These are phyloP conservation scores for Catharanthus roseus DNA, from an alignment of 257 asterid genomes.

Conservation along the genomic window DNA sequence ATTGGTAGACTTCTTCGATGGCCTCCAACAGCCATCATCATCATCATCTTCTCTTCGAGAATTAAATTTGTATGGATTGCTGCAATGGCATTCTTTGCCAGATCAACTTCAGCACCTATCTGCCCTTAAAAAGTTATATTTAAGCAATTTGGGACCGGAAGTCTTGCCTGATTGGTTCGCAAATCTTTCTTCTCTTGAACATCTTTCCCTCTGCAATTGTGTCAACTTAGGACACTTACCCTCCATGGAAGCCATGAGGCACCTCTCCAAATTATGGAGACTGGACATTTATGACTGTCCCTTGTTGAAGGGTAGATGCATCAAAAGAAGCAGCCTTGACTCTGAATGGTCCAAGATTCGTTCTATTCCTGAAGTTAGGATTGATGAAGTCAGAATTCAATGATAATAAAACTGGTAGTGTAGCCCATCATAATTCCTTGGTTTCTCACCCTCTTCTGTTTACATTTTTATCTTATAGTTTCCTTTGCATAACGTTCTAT, in stretches of 20 bases:
- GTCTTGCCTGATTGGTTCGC: constrained; percentile 27
- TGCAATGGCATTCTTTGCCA: constrained; percentile 13
- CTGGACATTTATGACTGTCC: not conserved
- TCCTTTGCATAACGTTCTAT: too few species aligned
- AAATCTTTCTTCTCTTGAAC: constrained; percentile 11
- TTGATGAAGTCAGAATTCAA: not conserved
- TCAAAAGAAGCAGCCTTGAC: not conserved
- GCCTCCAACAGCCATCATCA: not conserved
- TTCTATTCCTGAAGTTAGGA: not conserved
- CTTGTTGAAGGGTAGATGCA: not conserved
- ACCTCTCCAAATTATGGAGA: not conserved
- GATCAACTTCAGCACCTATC: constrained; percentile 15
- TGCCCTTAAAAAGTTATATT: fast-evolving
- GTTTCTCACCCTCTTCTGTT: too few species aligned
- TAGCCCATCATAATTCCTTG: not conserved
- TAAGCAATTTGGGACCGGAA: constrained; percentile 5
- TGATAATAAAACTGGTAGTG: not conserved
- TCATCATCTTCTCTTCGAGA: not conserved
- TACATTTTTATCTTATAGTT: too few species aligned
- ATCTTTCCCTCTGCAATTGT: fast-evolving
- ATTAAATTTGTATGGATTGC: not conserved
- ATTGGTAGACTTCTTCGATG: constrained; percentile 4
- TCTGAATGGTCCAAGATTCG: constrained; percentile 5
- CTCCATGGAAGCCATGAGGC: constrained; percentile 9
- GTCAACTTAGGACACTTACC: constrained; percentile 12